Base-by-base conservation (phyloP, 805 yeast genomes). In the Candida khao-thaluensis region DNA sequence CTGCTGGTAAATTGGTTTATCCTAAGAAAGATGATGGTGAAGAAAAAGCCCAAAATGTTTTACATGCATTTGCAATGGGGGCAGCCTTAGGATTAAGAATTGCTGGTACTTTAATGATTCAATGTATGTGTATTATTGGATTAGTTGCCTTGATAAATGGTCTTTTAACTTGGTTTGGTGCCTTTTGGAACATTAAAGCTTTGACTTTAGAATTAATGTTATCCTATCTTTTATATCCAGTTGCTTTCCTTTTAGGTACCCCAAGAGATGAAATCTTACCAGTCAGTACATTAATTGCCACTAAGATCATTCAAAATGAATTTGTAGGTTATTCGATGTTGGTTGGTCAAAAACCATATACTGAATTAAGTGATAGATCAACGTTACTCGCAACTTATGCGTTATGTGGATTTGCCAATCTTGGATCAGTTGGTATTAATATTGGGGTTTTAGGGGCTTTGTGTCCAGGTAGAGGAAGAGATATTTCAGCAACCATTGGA, bases 401-500 rank as follows among this genome's bases (percentile, higher is more conserved):
- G 14, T 68, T 76, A 29, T 78, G 83, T 64, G 82, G 84, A 1
- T 79, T 79, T 56, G 74, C 82, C 24, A 79, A 79, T 58, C 61
- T 79, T 33, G 84, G 83, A 21, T 74, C 81, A 5, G 64, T 79
- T 47, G 84, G 82, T 50, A 77, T 77, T 42, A 77, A 77, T 43
- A 58, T 79, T 43, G 82, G 83, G 52, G 82, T 79, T 29, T 67
- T 79, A 50, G 71, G 76, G 44, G 69, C 79, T 35, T 59, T 79
- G 50, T 78, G 82, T 26, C 79, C 79, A 30, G 59, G 61, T 29
- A 56, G 70, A 46, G 60, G 74, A 26, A 71, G 64, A 36, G 75
- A 74, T 27, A 67, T 79, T 40, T 62, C 82, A 7, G 42, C 57
- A 35, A 53, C 71, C 45, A 71, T 77, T 38, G 40, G 69, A 23